phyloP scores from a whole-genome alignment of 2,329 filamentous ascomycete species.

The Spiromastix sp. region DNA sequence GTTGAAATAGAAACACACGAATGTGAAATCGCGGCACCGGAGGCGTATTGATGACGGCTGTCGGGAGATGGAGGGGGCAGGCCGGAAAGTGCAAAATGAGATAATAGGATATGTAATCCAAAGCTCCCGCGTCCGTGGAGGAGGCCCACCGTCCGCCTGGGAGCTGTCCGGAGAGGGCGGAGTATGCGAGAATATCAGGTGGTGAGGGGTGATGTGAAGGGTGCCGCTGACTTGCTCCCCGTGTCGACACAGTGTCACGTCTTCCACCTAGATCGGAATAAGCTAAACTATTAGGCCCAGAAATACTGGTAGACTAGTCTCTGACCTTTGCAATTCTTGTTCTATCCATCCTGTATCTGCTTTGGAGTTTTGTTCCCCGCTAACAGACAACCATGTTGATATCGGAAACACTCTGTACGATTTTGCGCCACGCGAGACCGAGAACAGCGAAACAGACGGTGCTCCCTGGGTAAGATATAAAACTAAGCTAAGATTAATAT shows the following conservation, averaged over 20 bases:
- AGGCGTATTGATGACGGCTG: conserved; percentile 75
- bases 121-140: conserved; percentile 54
- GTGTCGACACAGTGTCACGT: conserved; percentile 49
- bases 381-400: conserved; percentile 3
- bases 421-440: neutral
- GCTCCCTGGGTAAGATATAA: neutral
- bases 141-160: conserved; percentile 26
- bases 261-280: conserved; percentile 32
- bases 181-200: conserved; percentile 53
- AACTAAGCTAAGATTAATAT: neutral
- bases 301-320: neutral
- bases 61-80: conserved; percentile 57
- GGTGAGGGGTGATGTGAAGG: conserved; percentile 53
- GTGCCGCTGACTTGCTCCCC: conserved; percentile 48
- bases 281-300: neutral
- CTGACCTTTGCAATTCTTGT: conserved; percentile 13
- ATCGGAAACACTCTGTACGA: neutral
- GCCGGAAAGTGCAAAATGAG: conserved; percentile 65
- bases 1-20: conserved; percentile 79
- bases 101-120: conserved; percentile 97
- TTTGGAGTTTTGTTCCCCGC: neutral
- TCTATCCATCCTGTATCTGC: conserved; percentile 9
- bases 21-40: conserved; percentile 86
- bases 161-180: conserved; percentile 30
- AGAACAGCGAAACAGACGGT: neutral